These are phyloP conservation scores for Flaveria floridana DNA, from an alignment of 140 eudicot genomes.

Conservation along the genomic window DNA sequence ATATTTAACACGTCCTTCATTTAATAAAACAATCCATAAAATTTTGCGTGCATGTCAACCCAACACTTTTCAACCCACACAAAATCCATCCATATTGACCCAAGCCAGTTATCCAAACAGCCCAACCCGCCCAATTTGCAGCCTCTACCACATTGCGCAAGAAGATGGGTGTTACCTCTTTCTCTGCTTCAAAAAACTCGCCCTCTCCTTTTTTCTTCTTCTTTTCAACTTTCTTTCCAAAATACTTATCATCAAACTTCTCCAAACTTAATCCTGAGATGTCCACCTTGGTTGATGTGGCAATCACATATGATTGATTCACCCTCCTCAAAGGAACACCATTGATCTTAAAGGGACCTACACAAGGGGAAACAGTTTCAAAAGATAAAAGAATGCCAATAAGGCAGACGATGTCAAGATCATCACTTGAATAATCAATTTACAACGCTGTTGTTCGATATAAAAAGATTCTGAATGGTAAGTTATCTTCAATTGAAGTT, in stretches of 20 bases:
- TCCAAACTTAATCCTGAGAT: conserved; percentile 40
- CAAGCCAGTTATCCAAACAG: conserved; percentile 1
- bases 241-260: conserved; percentile 74
- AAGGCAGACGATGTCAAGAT: background rate
- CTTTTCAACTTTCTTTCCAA: conserved; percentile 58
- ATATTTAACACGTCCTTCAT: background rate
- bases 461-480: background rate
- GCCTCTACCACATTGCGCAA: background rate
- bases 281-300: too few species aligned
- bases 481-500: background rate
- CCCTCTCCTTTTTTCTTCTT: conserved; percentile 68
- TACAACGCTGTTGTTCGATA: background rate
- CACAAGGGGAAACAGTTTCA: background rate
- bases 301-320: too few species aligned
- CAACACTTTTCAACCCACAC: background rate
- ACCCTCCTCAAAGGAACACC: too few species aligned
- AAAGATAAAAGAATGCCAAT: background rate
- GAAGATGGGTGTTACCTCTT: conserved; percentile 33
- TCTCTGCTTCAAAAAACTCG: conserved; percentile 67
- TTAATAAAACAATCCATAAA: background rate
- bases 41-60: background rate
- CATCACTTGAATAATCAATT: background rate
- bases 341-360: conserved; percentile 35
- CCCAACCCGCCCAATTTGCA: background rate
- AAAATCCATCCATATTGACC: conserved; percentile 4